These are phyloP conservation scores for Xylariaceae sp. DNA, from an alignment of 2,329 filamentous ascomycete species.

Conservation along the genomic window DNA sequence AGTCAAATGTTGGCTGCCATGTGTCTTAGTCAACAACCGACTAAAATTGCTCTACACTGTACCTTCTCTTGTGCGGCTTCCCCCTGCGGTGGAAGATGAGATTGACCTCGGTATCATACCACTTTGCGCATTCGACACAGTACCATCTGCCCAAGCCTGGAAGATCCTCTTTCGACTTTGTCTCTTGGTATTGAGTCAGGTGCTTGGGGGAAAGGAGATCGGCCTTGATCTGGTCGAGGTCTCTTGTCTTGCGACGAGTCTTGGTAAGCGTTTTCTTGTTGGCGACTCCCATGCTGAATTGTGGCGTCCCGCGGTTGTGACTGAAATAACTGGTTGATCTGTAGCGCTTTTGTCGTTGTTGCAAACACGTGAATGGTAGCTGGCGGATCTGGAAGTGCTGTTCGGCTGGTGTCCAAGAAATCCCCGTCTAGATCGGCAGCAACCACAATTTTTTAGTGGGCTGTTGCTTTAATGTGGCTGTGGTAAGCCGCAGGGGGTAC, in stretches of 20 bases:
- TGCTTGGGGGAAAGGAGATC: constrained; percentile 78
- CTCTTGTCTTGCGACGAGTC: constrained; percentile 70
- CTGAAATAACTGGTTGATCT: neutral
- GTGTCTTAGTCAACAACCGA: neutral
- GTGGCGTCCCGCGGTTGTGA: neutral
- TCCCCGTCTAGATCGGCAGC: too few relatives aligned
- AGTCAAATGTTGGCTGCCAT: constrained; percentile 11
- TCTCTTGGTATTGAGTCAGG: constrained; percentile 71
- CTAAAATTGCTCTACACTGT: constrained; percentile 17
- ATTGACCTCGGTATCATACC: constrained; percentile 83
- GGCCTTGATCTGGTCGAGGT: constrained; percentile 86
- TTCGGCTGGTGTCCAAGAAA: too few relatives aligned
- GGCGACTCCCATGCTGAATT: constrained; percentile 61
- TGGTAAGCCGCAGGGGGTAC: too few relatives aligned
- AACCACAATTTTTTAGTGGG: too few relatives aligned
- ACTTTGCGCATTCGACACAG: constrained; percentile 91
- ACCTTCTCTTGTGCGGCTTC: constrained; percentile 93
- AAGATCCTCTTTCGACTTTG: constrained; percentile 79
- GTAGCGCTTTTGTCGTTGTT: neutral
- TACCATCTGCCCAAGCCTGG: constrained; percentile 83
- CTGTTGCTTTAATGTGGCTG: too few relatives aligned
- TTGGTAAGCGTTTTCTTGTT: constrained; percentile 67
- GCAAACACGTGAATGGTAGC: too few relatives aligned
- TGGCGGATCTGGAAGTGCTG: too few relatives aligned
- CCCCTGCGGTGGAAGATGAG: constrained; percentile 72